phyloP scores from a whole-genome alignment of 257 asterid genomes.

The Salvia rosmarinus region DNA sequence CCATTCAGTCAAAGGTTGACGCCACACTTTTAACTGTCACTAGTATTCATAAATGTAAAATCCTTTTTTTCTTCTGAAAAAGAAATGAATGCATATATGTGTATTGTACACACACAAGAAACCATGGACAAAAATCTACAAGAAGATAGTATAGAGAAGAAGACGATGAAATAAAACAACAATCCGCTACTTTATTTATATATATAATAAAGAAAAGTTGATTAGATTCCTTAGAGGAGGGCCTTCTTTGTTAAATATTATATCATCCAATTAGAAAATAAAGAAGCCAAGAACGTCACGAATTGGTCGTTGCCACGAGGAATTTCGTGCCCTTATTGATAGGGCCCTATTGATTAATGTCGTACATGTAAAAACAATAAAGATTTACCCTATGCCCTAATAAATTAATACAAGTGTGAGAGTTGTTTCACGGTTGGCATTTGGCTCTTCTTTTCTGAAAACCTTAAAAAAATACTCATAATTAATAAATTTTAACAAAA shows the following conservation, averaged over 20 bases:
- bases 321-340: constrained; percentile 28
- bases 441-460: constrained; percentile 57
- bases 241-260: constrained; percentile 16
- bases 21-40: too few relatives aligned
- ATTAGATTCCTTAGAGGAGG: constrained; percentile 54
- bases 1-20: too few relatives aligned
- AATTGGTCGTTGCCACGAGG: constrained; percentile 43
- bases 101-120: constrained; percentile 29
- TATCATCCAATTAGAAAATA: constrained; percentile 34
- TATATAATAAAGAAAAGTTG: constrained; percentile 36
- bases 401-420: constrained; percentile 34
- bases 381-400: neutral
- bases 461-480: constrained; percentile 5
- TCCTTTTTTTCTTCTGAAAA: neutral
- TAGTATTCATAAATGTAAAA: too few relatives aligned
- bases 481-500: neutral
- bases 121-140: constrained; percentile 38
- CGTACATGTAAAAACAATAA: constrained; percentile 38
- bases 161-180: constrained; percentile 53
- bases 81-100: neutral
- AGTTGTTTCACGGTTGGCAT: constrained; percentile 61
- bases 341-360: constrained; percentile 39
- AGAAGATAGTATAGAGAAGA: constrained; percentile 48
- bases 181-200: constrained; percentile 15
- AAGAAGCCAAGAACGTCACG: constrained; percentile 38